These are phyloP conservation scores for Gypsophila paniculata DNA, from an alignment of 179 eudicot species.

Conservation along the genomic window DNA sequence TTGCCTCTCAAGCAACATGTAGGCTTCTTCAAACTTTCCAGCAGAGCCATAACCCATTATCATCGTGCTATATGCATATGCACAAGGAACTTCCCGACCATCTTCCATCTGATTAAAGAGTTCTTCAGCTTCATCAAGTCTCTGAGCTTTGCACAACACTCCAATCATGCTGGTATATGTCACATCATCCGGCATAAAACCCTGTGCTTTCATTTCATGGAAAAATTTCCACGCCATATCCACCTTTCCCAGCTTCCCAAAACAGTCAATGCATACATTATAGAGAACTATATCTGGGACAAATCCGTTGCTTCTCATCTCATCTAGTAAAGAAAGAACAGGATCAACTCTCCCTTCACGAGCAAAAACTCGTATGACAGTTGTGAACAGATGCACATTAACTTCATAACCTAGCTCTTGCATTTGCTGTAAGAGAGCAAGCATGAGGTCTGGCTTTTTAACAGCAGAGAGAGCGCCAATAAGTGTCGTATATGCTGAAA, in stretches of 20 bases:
- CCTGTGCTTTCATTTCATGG: slow-evolving; percentile 73
- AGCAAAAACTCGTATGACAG: slow-evolving; percentile 72
- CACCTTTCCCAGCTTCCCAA: slow-evolving; percentile 90
- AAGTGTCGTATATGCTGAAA: slow-evolving; percentile 84
- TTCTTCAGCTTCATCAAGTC: slow-evolving; percentile 75
- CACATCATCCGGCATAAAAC: slow-evolving; percentile 80
- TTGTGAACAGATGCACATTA: slow-evolving; percentile 75
- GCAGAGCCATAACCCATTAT: slow-evolving; percentile 92
- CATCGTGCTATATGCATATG: slow-evolving; percentile 96
- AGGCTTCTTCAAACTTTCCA: slow-evolving; percentile 83
- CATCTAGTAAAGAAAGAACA: slow-evolving; percentile 80
- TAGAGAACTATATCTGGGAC: slow-evolving; percentile 80
- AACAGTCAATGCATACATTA: slow-evolving; percentile 86
- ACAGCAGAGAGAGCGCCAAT: slow-evolving; percentile 65
- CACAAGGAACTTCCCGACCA: slow-evolving; percentile 77
- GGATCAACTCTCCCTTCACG: slow-evolving; percentile 71
- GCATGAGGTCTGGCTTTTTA: slow-evolving; percentile 67
- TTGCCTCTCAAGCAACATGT: slow-evolving; percentile 71
- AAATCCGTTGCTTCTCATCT: slow-evolving; percentile 72
- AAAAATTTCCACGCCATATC: slow-evolving; percentile 99
- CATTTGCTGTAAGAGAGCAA: slow-evolving; percentile 73
- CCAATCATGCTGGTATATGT: slow-evolving; percentile 91
- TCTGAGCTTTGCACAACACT: slow-evolving; percentile 71
- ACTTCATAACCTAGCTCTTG: slow-evolving; percentile 92
- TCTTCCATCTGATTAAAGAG: slow-evolving; percentile 80